Percentiles rank a stretch among this genome's conserved stretches.
Evolutionary conservation across 257 asterid genomes (phyloP).

Genomic region (Eucommia ulmoides): DNA sequence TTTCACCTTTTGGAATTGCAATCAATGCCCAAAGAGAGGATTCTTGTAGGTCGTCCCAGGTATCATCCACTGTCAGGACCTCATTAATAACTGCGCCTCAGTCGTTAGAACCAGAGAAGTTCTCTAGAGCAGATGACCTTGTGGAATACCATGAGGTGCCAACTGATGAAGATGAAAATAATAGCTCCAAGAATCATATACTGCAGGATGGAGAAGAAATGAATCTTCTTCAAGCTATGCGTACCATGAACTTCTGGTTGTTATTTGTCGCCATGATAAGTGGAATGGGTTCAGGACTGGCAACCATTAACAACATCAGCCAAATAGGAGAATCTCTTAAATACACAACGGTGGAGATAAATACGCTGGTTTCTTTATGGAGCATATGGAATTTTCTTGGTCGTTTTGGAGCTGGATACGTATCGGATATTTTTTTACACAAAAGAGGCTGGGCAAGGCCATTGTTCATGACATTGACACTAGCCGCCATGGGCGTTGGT

Average conservation of each 20-base stretch:
- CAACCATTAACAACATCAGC: slow-evolving; percentile 83
- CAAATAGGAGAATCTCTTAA: slow-evolving; percentile 95
- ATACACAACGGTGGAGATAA: slow-evolving; percentile 48
- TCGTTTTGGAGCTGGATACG: slow-evolving; percentile 76
- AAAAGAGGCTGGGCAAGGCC: slow-evolving; percentile 73
- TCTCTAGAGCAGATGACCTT: slow-evolving; percentile 5
- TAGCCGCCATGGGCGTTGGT: slow-evolving; percentile 70
- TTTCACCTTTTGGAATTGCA: slow-evolving; percentile 40
- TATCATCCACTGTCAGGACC: slow-evolving; percentile 15
- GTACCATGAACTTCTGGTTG: slow-evolving; percentile 66
- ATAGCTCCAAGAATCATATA: slow-evolving; percentile 16
- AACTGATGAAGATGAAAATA: slow-evolving; percentile 7
- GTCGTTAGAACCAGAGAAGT: slow-evolving; percentile 4
- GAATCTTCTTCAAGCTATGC: slow-evolving; percentile 50
- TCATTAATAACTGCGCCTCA: slow-evolving; percentile 28
- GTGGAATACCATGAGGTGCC: slow-evolving; percentile 4
- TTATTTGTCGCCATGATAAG: slow-evolving; percentile 67
- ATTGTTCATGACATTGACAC: slow-evolving; percentile 44
- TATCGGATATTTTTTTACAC: slow-evolving; percentile 50
- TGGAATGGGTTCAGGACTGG: slow-evolving; percentile 95
- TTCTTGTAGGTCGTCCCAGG: slow-evolving; percentile 2
- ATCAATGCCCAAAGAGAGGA: slow-evolving; percentile 28
- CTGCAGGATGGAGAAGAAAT: slow-evolving; percentile 20
- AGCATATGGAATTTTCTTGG: slow-evolving; percentile 96
- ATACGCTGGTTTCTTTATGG: slow-evolving; percentile 78